Percentiles rank a stretch among this genome's conserved stretches.
These are phyloP conservation scores for Colletotrichum chlorophyti DNA, from an alignment of 2,329 filamentous ascomycete genomes.

Conservation along the genomic window DNA sequence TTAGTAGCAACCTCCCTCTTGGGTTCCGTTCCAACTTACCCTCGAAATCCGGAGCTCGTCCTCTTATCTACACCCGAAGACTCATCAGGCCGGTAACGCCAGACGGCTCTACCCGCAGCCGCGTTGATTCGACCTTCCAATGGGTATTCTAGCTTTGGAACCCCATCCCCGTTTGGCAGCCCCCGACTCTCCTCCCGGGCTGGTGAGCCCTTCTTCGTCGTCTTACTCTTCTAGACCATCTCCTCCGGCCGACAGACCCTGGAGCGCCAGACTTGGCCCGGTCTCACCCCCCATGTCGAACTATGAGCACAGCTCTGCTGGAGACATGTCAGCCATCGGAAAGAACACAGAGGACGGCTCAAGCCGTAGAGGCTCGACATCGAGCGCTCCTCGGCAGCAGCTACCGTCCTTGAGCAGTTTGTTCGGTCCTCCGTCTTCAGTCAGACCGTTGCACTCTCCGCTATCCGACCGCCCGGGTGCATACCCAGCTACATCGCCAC, in stretches of 20 bases:
- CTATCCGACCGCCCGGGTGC: constrained; percentile 52
- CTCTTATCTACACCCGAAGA: neutral
- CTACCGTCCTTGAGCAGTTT: constrained; percentile 64
- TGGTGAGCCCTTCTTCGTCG: constrained; percentile 58
- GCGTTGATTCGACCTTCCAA: constrained; percentile 46
- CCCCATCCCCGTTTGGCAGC: constrained; percentile 56
- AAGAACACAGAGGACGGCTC: constrained; percentile 46
- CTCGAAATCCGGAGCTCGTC: neutral
- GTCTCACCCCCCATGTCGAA: constrained; percentile 64
- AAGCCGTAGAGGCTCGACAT: constrained; percentile 42
- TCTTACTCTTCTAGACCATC: constrained; percentile 53
- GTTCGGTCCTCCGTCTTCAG: constrained; percentile 55
- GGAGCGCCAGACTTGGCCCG: constrained; percentile 44
- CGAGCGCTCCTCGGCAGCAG: constrained; percentile 48
- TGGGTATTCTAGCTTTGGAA: constrained; percentile 62
- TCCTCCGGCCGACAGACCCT: constrained; percentile 52
- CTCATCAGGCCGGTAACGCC: constrained; percentile 11
- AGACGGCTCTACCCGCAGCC: neutral
- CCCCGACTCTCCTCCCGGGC: constrained; percentile 61
- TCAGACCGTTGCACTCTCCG: constrained; percentile 53
- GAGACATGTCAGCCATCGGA: constrained; percentile 49
- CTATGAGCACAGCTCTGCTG: constrained; percentile 57
- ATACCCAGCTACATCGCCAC: constrained; percentile 51
- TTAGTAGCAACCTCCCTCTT: neutral
- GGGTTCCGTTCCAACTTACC: neutral